A percentile compares a stretch with the other conserved stretches of the same genome.
Conservation (phyloP, 2,329 filamentous ascomycete species). For the Fusarium penzigii region DNA sequence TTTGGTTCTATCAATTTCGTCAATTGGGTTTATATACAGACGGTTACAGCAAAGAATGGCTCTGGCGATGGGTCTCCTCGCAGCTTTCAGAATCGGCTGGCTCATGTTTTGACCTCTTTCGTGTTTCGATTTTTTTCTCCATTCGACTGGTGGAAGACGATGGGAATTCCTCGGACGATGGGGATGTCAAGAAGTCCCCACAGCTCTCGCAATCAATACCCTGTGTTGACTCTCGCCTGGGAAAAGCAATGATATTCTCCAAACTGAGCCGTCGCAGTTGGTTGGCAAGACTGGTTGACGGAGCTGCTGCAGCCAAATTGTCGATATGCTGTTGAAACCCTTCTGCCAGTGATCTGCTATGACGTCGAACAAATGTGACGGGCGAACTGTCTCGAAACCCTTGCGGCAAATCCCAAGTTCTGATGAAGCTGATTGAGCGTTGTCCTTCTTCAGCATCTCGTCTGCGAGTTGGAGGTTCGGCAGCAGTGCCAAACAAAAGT, state of each 20-base stretch:
- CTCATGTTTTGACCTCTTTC: background rate
- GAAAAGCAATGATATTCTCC: background rate
- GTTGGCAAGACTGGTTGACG: background rate
- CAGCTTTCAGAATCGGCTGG: background rate
- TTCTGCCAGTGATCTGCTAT: background rate
- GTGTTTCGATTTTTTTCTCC: background rate
- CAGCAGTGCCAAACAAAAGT: background rate
- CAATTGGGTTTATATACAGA: background rate
- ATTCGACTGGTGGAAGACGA: background rate
- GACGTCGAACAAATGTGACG: background rate
- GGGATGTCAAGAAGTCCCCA: background rate
- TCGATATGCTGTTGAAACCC: background rate
- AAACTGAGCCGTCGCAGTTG: background rate
- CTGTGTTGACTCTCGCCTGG: background rate
- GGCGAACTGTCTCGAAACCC: background rate
- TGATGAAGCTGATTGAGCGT: background rate
- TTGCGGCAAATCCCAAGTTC: background rate
- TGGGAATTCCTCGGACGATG: background rate
- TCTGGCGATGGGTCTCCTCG: background rate
- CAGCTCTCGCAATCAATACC: background rate
- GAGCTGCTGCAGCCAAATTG: background rate
- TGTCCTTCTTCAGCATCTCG: background rate
- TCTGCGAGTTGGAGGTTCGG: background rate
- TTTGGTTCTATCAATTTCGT: background rate
- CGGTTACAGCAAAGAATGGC: background rate